Evolutionary conservation across 1,284 basidiomycete genomes (phyloP).

Genomic region (Pseudozyma hubeiensis): DNA sequence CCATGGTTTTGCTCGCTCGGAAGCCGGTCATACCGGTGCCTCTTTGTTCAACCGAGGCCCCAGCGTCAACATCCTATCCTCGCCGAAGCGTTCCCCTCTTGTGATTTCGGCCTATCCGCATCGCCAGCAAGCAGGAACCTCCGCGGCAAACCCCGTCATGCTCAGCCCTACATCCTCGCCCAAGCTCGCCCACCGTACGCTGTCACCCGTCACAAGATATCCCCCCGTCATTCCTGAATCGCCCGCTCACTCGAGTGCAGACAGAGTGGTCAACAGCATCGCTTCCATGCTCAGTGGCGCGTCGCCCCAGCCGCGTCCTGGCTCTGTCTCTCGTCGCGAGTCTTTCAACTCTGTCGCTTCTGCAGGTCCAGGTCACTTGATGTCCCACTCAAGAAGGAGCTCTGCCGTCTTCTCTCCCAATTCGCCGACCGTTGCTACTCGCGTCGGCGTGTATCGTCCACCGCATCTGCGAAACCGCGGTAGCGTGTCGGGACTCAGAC

Average conservation of each 20-base stretch:
- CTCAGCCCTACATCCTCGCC: constrained; percentile 38
- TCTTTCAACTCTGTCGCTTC: constrained; percentile 43
- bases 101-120: constrained; percentile 14
- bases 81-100: constrained; percentile 45
- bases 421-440: constrained; percentile 30
- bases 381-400: constrained; percentile 47
- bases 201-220: constrained; percentile 35
- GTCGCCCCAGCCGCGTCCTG: constrained; percentile 19
- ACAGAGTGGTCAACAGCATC: constrained; percentile 43
- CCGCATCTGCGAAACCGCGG: constrained; percentile 55
- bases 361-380: constrained; percentile 29
- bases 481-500: constrained; percentile 46
- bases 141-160: constrained; percentile 14
- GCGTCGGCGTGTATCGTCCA: constrained; percentile 55
- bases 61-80: constrained; percentile 29
- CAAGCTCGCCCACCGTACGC: constrained; percentile 41
- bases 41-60: constrained; percentile 38
- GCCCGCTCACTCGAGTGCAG: constrained; percentile 17
- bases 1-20: constrained; percentile 14
- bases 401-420: constrained; percentile 44
- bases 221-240: constrained; percentile 31
- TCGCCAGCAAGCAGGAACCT: constrained; percentile 12
- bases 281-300: constrained; percentile 35
- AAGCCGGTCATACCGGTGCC: constrained; percentile 9
- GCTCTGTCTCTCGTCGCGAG: constrained; percentile 38